phyloP scores from a whole-genome alignment of 2,329 filamentous ascomycete species.

The Fusarium multiceps region DNA sequence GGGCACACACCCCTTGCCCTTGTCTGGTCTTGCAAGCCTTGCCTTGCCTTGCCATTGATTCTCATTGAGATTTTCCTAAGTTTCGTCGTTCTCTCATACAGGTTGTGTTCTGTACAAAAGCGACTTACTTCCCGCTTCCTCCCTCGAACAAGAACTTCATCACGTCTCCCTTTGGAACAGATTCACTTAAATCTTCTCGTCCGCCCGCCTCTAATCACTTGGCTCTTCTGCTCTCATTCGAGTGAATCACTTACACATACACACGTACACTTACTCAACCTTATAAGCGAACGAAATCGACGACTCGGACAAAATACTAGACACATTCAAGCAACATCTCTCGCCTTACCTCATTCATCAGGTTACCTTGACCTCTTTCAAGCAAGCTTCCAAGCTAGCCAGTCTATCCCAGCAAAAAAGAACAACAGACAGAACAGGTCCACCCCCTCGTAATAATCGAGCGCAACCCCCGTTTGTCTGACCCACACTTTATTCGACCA shows the following conservation, averaged over 20 bases:
- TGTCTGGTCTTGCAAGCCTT: constrained; percentile 19
- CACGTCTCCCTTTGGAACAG: constrained; percentile 37
- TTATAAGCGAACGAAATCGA: constrained; percentile 33
- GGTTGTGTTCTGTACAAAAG: constrained; percentile 40
- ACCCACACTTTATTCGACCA: constrained; percentile 45
- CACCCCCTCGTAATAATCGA: constrained; percentile 38
- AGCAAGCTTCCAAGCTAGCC: constrained; percentile 14
- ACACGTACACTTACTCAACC: constrained; percentile 14
- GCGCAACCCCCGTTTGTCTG: constrained; percentile 39
- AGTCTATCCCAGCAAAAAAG: constrained; percentile 8
- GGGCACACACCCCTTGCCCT: constrained; percentile 24
- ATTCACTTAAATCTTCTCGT: constrained; percentile 26
- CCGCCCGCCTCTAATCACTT: constrained; percentile 1
- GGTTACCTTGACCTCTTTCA: constrained; percentile 30
- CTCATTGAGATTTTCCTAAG: constrained; percentile 24
- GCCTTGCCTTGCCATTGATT: constrained; percentile 15
- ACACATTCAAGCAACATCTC: constrained; percentile 10
- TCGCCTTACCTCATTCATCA: constrained; percentile 32
- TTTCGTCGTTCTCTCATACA: constrained; percentile 22
- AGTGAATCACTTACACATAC: constrained; percentile 39
- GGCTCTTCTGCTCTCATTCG: constrained; percentile 4
- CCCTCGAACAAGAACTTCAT: constrained; percentile 34
- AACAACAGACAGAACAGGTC: constrained; percentile 11
- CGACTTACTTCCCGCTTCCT: constrained; percentile 38
- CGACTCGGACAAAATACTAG: constrained; percentile 20